phyloP scores from a whole-genome alignment of 1,284 basidiomycete species.

The Tremellales sp. region DNA sequence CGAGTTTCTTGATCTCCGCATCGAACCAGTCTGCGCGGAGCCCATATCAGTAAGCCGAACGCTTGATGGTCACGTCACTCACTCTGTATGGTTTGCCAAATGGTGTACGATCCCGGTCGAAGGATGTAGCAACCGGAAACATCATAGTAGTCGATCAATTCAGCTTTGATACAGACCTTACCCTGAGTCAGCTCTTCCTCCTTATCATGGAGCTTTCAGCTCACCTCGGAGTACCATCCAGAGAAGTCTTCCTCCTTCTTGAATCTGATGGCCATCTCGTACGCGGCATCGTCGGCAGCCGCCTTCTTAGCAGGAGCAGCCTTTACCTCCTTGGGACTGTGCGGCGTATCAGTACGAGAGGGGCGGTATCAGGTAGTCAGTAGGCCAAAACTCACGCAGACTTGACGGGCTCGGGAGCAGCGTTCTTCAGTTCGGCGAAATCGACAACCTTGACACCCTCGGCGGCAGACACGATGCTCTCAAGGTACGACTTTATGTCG shows the following conservation, averaged over 20 bases:
- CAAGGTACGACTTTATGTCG: conserved; percentile 70
- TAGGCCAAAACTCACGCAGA: conserved; percentile 11
- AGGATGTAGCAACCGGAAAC: conserved; percentile 99
- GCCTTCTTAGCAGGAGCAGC: conserved; percentile 51
- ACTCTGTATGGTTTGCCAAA: conserved; percentile 97
- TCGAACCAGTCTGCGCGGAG: conserved; percentile 76
- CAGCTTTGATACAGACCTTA: conserved; percentile 93
- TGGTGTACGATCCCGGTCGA: conserved; percentile 93
- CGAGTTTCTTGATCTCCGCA: conserved; percentile 83
- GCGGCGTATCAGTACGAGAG: background rate
- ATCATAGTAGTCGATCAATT: conserved; percentile 99
- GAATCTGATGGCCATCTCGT: conserved; percentile 87
- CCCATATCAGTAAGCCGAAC: background rate
- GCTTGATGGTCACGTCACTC: conserved; percentile 21
- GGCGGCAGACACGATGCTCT: conserved; percentile 52
- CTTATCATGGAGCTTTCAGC: conserved; percentile 30
- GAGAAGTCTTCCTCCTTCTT: conserved; percentile 94
- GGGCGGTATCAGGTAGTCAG: background rate
- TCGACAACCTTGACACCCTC: conserved; percentile 57
- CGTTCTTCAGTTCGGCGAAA: conserved; percentile 61
- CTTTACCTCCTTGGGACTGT: conserved; percentile 29
- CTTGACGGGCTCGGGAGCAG: conserved; percentile 22
- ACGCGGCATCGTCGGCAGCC: conserved; percentile 70
- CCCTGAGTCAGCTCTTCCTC: background rate
- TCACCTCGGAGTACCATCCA: conserved; percentile 87